phyloP scores from a whole-genome alignment of 495 filamentous ascomycete species.

The Aspergillus leporis region DNA sequence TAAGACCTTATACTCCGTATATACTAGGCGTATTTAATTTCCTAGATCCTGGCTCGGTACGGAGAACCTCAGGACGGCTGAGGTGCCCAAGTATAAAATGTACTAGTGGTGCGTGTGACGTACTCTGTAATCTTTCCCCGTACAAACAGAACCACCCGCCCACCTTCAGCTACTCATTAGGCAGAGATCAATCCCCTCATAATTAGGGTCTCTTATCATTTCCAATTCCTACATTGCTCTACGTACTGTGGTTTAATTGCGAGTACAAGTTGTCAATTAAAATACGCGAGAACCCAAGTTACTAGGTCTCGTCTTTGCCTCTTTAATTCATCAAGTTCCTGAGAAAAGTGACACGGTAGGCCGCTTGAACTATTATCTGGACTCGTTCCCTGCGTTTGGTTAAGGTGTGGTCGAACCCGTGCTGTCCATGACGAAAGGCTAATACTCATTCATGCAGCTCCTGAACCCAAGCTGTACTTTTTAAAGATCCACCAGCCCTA shows the following conservation, averaged over 20 bases:
- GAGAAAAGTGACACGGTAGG: neutral
- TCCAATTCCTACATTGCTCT: neutral
- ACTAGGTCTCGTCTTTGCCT: neutral
- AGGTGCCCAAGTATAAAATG: neutral
- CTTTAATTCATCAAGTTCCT: neutral
- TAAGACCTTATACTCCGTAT: no score
- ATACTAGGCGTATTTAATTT: no score
- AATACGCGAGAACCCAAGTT: neutral
- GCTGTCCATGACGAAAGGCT: neutral
- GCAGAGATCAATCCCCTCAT: neutral
- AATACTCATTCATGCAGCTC: neutral
- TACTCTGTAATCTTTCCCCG: conserved; percentile 1
- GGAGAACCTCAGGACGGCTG: no score
- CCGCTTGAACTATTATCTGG: neutral
- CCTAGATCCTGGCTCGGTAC: no score
- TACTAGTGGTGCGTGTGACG: conserved; percentile 8
- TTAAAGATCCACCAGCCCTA: neutral
- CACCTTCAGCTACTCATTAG: neutral
- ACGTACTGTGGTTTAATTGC: neutral
- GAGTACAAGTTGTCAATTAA: neutral
- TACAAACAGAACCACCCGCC: neutral
- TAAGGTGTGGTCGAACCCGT: neutral
- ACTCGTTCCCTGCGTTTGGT: neutral
- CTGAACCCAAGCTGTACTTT: neutral
- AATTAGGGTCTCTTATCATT: neutral